Conservation (phyloP, 2,329 filamentous ascomycete species). For the Pseudonectria foliicola region DNA sequence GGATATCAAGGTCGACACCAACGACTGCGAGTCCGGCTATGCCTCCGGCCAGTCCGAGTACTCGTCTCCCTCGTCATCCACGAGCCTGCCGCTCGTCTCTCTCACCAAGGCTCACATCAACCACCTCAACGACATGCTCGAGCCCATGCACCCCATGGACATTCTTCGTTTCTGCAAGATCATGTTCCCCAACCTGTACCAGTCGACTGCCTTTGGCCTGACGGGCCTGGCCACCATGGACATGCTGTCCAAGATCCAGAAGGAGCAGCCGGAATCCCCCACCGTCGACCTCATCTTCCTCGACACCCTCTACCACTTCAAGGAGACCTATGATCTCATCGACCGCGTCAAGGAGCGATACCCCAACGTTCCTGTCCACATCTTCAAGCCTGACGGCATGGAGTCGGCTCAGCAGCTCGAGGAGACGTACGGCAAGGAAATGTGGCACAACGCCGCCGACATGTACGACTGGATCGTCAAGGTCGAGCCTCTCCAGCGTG, state of each 20-base stretch:
- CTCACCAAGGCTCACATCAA: constrained; percentile 84
- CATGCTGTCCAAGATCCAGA: constrained; percentile 71
- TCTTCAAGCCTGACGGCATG: constrained; percentile 78
- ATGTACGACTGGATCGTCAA: constrained; percentile 97
- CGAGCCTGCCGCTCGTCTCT: constrained; percentile 62
- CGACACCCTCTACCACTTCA: constrained; percentile 77
- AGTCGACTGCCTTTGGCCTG: constrained; percentile 77
- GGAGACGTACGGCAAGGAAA: constrained; percentile 67
- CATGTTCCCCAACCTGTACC: constrained; percentile 82
- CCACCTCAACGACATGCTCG: constrained; percentile 84
- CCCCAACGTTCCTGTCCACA: constrained; percentile 71
- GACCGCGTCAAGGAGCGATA: constrained; percentile 71
- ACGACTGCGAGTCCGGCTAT: constrained; percentile 74
- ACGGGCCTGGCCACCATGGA: constrained; percentile 78
- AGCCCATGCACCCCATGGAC: constrained; percentile 81
- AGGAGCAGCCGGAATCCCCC: constrained; percentile 52
- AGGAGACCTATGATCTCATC: constrained; percentile 67
- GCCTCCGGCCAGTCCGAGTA: constrained; percentile 46
- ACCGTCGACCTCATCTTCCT: constrained; percentile 68
- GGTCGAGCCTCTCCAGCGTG: constrained; percentile 90
- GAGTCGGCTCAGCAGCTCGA: constrained; percentile 72
- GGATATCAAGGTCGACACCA: constrained; percentile 35
- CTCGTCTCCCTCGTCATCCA: constrained; percentile 27
- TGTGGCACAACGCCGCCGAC: constrained; percentile 82
- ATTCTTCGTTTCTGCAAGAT: constrained; percentile 88